Conservation (phyloP, 345 rosid species). For the Eutrema heterophyllum region DNA sequence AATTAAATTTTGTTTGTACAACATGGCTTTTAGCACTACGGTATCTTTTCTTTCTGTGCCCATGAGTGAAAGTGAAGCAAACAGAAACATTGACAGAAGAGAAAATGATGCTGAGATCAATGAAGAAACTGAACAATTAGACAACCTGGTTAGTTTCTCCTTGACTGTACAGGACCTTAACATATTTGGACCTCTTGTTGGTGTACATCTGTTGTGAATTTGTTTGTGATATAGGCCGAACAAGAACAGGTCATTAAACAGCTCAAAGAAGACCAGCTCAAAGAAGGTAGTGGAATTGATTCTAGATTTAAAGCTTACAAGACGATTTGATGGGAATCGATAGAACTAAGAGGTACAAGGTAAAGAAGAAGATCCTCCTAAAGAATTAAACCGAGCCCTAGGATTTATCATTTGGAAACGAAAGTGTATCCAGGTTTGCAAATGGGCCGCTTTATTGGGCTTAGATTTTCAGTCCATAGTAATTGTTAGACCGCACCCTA, state of each 20-base stretch:
- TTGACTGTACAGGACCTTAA: constrained; percentile 5
- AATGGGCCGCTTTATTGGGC: constrained; percentile 21
- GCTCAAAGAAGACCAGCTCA: too few relatives aligned
- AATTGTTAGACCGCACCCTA: background rate
- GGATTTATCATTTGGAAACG: background rate
- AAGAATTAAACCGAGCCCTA: background rate
- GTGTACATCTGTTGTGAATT: constrained; percentile 10
- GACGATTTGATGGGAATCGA: constrained; percentile 2
- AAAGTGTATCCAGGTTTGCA: background rate
- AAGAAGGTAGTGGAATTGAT: too few relatives aligned
- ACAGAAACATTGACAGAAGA: constrained; percentile 27
- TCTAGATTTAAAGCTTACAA: background rate
- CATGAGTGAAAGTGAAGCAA: constrained; percentile 16
- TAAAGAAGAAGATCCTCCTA: background rate
- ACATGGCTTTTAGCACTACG: too few relatives aligned
- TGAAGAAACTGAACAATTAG: constrained; percentile 24
- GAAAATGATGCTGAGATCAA: constrained; percentile 29
- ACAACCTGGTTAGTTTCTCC: constrained; percentile 39
- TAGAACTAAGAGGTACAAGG: background rate
- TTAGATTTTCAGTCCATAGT: background rate
- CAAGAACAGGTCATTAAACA: too few relatives aligned
- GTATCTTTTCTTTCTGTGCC: too few relatives aligned
- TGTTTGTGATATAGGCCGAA: constrained; percentile 33
- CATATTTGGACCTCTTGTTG: constrained; percentile 9
- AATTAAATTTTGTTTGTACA: too few relatives aligned